A percentile compares a stretch with the other conserved stretches of the same genome.
phyloP scores from a whole-genome alignment of 768 basidiomycete genomes.

The Exidia glandulosa region DNA sequence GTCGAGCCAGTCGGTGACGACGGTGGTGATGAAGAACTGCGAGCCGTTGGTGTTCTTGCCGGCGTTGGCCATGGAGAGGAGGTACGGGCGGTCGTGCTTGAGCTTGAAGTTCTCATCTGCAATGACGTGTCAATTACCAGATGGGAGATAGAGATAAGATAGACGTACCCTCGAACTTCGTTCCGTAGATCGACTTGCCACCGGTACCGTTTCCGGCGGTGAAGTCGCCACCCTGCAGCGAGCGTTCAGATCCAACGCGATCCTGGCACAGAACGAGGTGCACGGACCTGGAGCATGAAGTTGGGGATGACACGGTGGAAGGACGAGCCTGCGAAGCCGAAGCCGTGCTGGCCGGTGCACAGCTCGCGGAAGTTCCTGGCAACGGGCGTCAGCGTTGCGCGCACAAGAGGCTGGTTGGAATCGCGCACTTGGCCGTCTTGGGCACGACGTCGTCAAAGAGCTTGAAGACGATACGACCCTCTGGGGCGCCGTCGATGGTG shows the following conservation, averaged over 20 bases:
- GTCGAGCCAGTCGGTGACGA: constrained; percentile 67
- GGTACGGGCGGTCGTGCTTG: constrained; percentile 59
- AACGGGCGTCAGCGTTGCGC: no score
- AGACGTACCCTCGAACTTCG: constrained; percentile 48
- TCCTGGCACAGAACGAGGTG: constrained; percentile 5
- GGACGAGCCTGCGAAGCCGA: constrained; percentile 31
- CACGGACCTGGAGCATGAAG: constrained; percentile 80
- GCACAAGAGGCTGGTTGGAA: no score
- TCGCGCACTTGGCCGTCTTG: constrained; percentile 49
- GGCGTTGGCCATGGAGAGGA: constrained; percentile 75
- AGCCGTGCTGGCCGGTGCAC: constrained; percentile 12
- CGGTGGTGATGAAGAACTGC: constrained; percentile 89
- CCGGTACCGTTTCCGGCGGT: constrained; percentile 58
- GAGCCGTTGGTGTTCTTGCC: constrained; percentile 76
- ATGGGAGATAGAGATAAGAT: background rate
- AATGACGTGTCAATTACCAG: constrained; percentile 13
- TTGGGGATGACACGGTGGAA: constrained; percentile 65
- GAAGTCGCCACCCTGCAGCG: constrained; percentile 19
- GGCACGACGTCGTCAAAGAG: constrained; percentile 75
- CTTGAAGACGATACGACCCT: constrained; percentile 54
- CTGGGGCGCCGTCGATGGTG: background rate
- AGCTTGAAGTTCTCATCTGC: constrained; percentile 76
- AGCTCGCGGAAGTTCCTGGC: background rate
- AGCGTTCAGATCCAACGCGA: constrained; percentile 11
- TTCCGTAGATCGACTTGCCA: constrained; percentile 70